Base-by-base conservation (phyloP, 2,329 filamentous ascomycete species). In the Aspergillus ochraceoroseus region DNA sequence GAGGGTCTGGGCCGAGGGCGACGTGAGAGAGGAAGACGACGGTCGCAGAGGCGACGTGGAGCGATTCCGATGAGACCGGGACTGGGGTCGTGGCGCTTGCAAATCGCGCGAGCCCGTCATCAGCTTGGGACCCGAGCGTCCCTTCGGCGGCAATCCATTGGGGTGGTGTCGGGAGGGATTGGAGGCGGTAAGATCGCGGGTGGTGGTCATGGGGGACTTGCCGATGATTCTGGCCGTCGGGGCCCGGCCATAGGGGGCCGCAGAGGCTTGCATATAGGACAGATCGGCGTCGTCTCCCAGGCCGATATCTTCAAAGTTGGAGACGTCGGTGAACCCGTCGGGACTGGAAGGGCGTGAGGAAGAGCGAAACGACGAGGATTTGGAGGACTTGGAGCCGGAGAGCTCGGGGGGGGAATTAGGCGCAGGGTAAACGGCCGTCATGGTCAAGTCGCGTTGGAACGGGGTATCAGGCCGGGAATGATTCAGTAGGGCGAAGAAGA, bases 251-350 rank as follows among this genome's bases (percentile, higher is more conserved):
- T 64, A 63, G 11, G 59, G 54, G 30, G 56, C 49, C 11, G 49
- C 41, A 14, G 53, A 44, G 37, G 59, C 50, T 64, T 44, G 44
- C 38, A 56, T 50, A 46, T 63, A 57, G 35, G 61, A 51, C 15
- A 58, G 18, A 18, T 73, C 72, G 17, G 66, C 55, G 47, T 88
- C 82, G 54, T 85, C 82, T 45, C 88, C 83, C 19, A 96, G 78
- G 8, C 85, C 87, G 61, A 95, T 95, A 51, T 95, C 90, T 63
- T 96, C 90, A 56, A 95, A 95, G 62, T 95, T 82, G 49, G 80
- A 81, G 43, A 83, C 77, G 58, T 94, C 86, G 37, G 80, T 75
- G 31, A 85, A 70, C 52, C 75, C 78, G 57, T 82, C 80, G 17
- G 68, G 65, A 53, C 86, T 85, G 56, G 87, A 83, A 56, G 79